phyloP scores from a whole-genome alignment of 108 stramenopile species.

The Nitzschia inconspicua region DNA sequence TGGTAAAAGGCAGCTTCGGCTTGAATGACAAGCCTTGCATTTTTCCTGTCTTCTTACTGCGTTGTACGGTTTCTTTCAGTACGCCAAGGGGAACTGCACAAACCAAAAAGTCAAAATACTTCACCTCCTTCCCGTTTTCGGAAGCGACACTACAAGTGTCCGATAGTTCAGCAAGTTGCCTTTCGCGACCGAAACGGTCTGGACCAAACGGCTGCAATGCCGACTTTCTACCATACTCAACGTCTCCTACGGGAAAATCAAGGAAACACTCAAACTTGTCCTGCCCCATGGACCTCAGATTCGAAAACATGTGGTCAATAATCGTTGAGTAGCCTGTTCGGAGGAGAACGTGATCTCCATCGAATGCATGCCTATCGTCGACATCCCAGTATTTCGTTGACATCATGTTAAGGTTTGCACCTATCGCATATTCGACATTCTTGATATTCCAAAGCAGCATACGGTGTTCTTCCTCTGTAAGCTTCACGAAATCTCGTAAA shows the following conservation, averaged over 20 bases:
- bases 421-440: conserved; percentile 69
- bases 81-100: conserved; percentile 80
- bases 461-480: conserved; percentile 42
- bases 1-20: conserved; percentile 67
- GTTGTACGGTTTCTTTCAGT: conserved; percentile 49
- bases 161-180: conserved; percentile 37
- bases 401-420: conserved; percentile 49
- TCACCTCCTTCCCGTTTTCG: conserved; percentile 25
- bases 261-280: conserved; percentile 43
- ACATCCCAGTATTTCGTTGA: conserved; percentile 77
- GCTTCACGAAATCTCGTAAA: conserved; percentile 27
- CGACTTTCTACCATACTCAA: conserved; percentile 51
- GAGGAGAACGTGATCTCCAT: conserved; percentile 78
- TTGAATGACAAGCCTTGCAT: conserved; percentile 31
- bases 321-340: conserved; percentile 58
- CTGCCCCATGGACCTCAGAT: conserved; percentile 22
- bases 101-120: conserved; percentile 57
- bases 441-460: conserved; percentile 77
- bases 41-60: not conserved
- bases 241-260: conserved; percentile 45
- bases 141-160: conserved; percentile 52
- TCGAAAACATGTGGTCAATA: conserved; percentile 32
- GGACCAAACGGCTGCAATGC: conserved; percentile 25
- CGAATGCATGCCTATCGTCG: conserved; percentile 79
- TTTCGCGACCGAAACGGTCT: not conserved